Evolutionary conservation across 768 basidiomycete genomes (phyloP), one percentile per base, ranked within the genome.

Genomic region (Boletus huronensis): DNA sequence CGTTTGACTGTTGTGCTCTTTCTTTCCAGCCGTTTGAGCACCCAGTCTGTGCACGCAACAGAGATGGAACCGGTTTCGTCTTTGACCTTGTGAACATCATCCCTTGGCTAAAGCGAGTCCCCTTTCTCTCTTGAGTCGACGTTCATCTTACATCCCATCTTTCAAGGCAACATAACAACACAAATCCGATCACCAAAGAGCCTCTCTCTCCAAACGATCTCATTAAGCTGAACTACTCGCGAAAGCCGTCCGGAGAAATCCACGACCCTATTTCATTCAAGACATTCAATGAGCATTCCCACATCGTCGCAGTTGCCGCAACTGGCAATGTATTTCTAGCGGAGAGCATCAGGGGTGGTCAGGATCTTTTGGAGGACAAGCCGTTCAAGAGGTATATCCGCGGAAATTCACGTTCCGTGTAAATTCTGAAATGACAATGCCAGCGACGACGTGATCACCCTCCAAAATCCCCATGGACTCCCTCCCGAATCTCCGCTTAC

Each of bases 221-320:
- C 51, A 87, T 93, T 43, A 80, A 81, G n/a, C 78, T 93, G 29
- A 79, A 90, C 65, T 93, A 93, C 64, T 83, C 86, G 1, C 80
- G 92, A 57, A 95, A 95, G 70, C 76, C 89, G 3, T 84, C 92
- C 25, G 89, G 89, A 36, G 89, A 93, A 70, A 82, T 91, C 13
- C 88, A 97, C 68, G 97, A 99, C 69, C 97, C 97, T 0, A 93
- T 99, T 41, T 93, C 93, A 3, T 99, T 96, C 82, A 98, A 98
- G 70, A 88, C 91, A 2, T 97, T 99, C 79, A 94, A 81, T 66
- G 88, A 96, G 58, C 96, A 98, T 69, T 95, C 96, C 1, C 90
- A 98, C 66, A 90, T 99, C 52, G 90, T 93, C 35, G 90, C 91
- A 39, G 85, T 97, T 60, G 85, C 87, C 6, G 87, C 84, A 0